Conservation (phyloP, 1,284 basidiomycete species). For the Ganoderma resinaceum region DNA sequence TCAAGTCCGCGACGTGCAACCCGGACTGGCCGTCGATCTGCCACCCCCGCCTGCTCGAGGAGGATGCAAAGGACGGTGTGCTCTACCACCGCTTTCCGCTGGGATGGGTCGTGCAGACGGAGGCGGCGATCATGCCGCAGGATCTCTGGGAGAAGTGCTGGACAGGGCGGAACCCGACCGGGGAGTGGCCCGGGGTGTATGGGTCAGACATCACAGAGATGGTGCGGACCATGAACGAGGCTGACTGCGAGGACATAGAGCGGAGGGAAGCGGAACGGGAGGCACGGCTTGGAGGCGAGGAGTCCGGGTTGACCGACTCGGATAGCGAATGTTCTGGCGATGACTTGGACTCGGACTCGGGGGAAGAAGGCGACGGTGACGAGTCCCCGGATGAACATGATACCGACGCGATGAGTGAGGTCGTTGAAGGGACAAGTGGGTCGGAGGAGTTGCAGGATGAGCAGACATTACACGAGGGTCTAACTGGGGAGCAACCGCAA, state of each 20-base stretch:
- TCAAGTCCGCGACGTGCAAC: not conserved
- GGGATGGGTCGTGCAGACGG: not conserved
- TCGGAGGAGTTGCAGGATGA: not conserved
- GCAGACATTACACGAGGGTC: not conserved
- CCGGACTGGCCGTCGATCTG: conserved; percentile 6
- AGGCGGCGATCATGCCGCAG: not conserved
- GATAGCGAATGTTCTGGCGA: too few relatives aligned
- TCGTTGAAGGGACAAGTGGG: not conserved
- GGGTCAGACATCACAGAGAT: not conserved
- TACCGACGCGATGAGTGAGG: not conserved
- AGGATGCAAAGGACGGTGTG: not conserved
- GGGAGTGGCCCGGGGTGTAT: not conserved
- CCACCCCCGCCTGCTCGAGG: not conserved
- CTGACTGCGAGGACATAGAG: not conserved
- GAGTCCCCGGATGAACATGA: not conserved
- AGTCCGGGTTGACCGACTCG: not conserved
- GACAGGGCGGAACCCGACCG: not conserved
- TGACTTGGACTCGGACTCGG: too few relatives aligned
- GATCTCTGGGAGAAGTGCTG: not conserved
- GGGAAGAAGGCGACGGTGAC: not conserved
- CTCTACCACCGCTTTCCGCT: not conserved
- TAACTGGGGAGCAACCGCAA: not conserved
- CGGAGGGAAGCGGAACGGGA: not conserved
- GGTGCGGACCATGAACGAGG: not conserved
- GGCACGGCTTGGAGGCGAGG: not conserved